Evolutionary conservation across 2,329 filamentous ascomycete genomes (phyloP).

Genomic region (Simplicillium sp.): DNA sequence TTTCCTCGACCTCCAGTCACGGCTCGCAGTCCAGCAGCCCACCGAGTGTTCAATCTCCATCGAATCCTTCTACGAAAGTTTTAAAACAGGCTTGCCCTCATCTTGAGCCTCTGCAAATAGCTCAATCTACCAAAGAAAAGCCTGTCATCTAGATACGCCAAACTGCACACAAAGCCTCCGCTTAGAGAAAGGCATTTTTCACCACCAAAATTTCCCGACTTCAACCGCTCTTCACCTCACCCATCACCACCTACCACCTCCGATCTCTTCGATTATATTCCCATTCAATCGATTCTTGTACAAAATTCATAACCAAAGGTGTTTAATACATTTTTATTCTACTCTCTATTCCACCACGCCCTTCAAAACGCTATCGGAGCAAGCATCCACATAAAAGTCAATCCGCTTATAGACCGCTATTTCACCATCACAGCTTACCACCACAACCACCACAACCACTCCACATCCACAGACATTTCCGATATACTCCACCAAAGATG

Average conservation of each 20-base stretch:
- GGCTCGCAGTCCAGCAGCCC: conserved; percentile 82
- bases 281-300: too few relatives aligned
- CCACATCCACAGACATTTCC: background rate
- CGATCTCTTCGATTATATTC: background rate
- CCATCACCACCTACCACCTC: background rate
- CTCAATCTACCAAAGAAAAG: too few relatives aligned
- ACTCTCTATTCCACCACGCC: background rate
- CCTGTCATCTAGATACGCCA: background rate
- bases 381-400: too few relatives aligned
- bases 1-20: conserved; percentile 18
- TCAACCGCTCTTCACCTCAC: too few relatives aligned
- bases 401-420: background rate
- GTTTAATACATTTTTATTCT: background rate
- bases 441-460: background rate
- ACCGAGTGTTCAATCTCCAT: conserved; percentile 51
- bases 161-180: too few relatives aligned
- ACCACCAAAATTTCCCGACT: background rate
- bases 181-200: conserved; percentile 2
- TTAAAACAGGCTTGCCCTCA: conserved; percentile 37
- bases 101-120: background rate
- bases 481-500: conserved; percentile 24
- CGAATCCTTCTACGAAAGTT: conserved; percentile 55
- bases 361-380: background rate
- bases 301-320: too few relatives aligned
- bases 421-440: conserved; percentile 4